These are phyloP conservation scores for Erodium trifolium DNA, from an alignment of 441 rosid species.

Conservation along the genomic window DNA sequence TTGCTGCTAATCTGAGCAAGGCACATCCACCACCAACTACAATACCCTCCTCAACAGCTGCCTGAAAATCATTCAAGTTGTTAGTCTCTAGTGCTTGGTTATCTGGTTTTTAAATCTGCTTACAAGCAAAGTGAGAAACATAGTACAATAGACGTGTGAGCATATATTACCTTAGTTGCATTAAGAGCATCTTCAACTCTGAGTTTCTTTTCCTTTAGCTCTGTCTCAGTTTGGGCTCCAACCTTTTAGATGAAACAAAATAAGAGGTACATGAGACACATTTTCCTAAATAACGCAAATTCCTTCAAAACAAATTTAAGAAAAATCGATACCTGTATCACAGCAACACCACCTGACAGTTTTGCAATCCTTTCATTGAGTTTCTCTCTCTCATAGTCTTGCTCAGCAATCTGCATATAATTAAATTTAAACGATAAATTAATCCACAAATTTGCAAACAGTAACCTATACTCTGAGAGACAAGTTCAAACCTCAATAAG, in stretches of 20 bases:
- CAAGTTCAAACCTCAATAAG: conserved; percentile 58
- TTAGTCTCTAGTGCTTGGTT: background rate
- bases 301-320: background rate
- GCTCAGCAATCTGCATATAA: conserved; percentile 25
- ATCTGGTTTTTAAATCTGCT: background rate
- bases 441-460: background rate
- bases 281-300: background rate
- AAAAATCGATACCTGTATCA: conserved; percentile 52
- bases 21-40: conserved; percentile 97
- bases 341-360: conserved; percentile 87
- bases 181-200: conserved; percentile 97
- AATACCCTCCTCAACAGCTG: conserved; percentile 96
- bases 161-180: conserved; percentile 65
- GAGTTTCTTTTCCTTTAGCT: conserved; percentile 86
- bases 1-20: conserved; percentile 67
- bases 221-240: conserved; percentile 96
- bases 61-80: conserved; percentile 27
- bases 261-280: background rate
- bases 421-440: background rate
- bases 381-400: conserved; percentile 86
- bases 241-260: conserved; percentile 39
- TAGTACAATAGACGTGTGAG: background rate
- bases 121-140: background rate
- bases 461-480: background rate
- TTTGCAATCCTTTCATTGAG: conserved; percentile 88